phyloP scores from a whole-genome alignment of 495 filamentous ascomycete species.

The Aspergillus heteromorphus region DNA sequence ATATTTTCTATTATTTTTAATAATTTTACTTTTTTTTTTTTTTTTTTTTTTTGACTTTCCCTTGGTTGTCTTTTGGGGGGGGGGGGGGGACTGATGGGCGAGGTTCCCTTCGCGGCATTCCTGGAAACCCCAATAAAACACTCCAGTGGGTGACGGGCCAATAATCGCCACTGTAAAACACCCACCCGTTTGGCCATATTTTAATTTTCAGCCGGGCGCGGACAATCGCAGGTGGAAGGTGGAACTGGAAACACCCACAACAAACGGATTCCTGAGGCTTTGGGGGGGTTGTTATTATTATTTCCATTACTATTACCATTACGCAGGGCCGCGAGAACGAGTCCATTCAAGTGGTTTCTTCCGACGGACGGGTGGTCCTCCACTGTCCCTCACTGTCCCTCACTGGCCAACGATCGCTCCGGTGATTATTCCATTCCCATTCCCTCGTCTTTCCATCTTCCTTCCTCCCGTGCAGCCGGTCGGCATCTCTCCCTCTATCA shows the following conservation, averaged over 20 bases:
- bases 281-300: constrained; percentile 15
- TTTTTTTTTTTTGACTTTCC: background rate
- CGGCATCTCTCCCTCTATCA: constrained; percentile 5
- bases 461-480: constrained; percentile 6
- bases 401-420: constrained; percentile 19
- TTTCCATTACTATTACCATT: constrained; percentile 19
- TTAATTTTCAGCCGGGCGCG: constrained; percentile 4
- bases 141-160: constrained; percentile 12
- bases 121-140: constrained; percentile 10
- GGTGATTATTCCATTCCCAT: constrained; percentile 22
- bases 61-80: background rate
- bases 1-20: constrained; percentile 1
- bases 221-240: constrained; percentile 6
- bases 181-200: constrained; percentile 15
- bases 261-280: constrained; percentile 26
- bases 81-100: background rate
- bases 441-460: constrained; percentile 17
- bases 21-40: background rate
- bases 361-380: constrained; percentile 1
- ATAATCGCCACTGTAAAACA: constrained; percentile 22
- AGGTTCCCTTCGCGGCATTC: constrained; percentile 12
- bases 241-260: constrained; percentile 13
- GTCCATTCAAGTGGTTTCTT: constrained; percentile 12
- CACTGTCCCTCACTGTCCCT: constrained; percentile 12
- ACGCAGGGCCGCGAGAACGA: constrained; percentile 7